Base-by-base conservation (phyloP, 176 grass and related monocot genomes). In the Eragrostis nindensis region DNA sequence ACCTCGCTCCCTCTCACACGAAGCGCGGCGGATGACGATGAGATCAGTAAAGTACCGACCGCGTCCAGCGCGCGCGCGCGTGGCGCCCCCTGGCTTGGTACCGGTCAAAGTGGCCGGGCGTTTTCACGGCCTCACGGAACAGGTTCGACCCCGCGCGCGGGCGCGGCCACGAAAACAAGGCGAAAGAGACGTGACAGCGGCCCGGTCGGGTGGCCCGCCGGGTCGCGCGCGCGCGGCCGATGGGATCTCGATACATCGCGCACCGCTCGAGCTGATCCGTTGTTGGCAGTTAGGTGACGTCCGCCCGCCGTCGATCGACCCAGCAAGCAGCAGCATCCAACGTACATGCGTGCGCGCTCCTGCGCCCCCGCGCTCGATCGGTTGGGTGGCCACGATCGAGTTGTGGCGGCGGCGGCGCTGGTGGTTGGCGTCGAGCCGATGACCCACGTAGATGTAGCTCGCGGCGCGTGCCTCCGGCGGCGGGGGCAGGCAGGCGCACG, bases 101-200 rank as follows among this genome's bases (percentile, higher is more conserved):
- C 36, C 24, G n/a, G 68, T 38, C 75, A 57, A 73, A 67, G 48
- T 45, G 48, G 70, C 17, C 53, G 41, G 47, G 36, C 36, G 72
- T 6, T 6, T 11, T 44, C 43, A 44, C 43, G 43, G 43, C 57
- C 24, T 79, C 76, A 79, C 62, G 76, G 76, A 36, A 36, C 32
- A 36, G 39, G 38, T 5, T 12, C 13, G 68, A 7, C 32, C 19
- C 8, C 62, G 48, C 80, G 47, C 27, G 17, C n/a, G n/a, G n/a
- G n/a, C 12, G n/a, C 27, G 17, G 78, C 42, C 73, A 9, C 18
- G 5, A 71, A 39, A 38, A 62, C 22, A 61, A 43, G 66, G 73
- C 75, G 61, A 88, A 84, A 75, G 65, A 62, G 86, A 88, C 75
- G 75, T 67, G 60, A 67, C 74, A 75, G 56, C 71, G 70, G 15